Conservation (phyloP, 75 land plant genomes). For the Selaginella moellendorffii region DNA sequence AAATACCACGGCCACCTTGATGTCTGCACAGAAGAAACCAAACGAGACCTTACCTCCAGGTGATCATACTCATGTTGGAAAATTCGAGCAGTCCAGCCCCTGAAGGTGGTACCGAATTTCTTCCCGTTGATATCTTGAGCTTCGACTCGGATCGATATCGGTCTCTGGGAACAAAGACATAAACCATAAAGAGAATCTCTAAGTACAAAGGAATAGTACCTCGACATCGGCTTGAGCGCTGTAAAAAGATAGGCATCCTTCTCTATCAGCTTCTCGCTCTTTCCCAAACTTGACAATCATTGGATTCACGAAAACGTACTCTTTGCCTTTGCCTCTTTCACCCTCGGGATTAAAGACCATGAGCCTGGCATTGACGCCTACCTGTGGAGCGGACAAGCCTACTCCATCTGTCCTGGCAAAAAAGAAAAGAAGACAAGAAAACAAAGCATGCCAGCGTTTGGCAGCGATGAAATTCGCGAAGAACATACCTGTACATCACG, state of each 20-base stretch:
- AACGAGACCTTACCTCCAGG: slow-evolving; percentile 40
- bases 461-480: neutral
- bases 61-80: slow-evolving; percentile 99
- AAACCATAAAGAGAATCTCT: neutral
- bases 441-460: neutral
- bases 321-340: slow-evolving; percentile 78
- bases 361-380: slow-evolving; percentile 84
- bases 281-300: slow-evolving; percentile 48
- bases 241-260: slow-evolving; percentile 95
- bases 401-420: slow-evolving; percentile 87
- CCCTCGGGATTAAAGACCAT: slow-evolving; percentile 96
- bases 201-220: slow-evolving; percentile 22
- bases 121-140: slow-evolving; percentile 68
- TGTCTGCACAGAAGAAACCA: neutral
- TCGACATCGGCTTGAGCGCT: slow-evolving; percentile 67
- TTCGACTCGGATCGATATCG: slow-evolving; percentile 58
- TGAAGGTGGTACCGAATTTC: slow-evolving; percentile 46
- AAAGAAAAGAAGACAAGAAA: neutral
- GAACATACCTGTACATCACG: slow-evolving; percentile 71
- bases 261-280: slow-evolving; percentile 35
- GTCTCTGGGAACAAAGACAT: slow-evolving; percentile 42
- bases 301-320: slow-evolving; percentile 80
- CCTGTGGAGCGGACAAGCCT: slow-evolving; percentile 95
- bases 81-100: slow-evolving; percentile 72
- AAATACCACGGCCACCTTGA: neutral